phyloP scores from a whole-genome alignment of 768 basidiomycete species.

The Suillus subluteus region DNA sequence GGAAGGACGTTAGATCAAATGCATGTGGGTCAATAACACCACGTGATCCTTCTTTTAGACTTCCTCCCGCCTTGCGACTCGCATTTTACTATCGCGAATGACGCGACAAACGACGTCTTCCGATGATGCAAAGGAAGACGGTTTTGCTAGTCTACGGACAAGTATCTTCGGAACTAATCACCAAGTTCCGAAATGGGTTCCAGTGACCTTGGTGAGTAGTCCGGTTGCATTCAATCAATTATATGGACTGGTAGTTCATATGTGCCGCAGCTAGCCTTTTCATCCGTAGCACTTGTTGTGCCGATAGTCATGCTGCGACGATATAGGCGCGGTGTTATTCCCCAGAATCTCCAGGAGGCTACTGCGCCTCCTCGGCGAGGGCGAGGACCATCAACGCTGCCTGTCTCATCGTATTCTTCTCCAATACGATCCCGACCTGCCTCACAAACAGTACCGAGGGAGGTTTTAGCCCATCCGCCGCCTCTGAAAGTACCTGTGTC shows the following conservation, averaged over 20 bases:
- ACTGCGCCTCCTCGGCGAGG: conserved; percentile 15
- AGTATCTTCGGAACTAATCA: conserved; percentile 7
- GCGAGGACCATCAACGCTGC: not conserved
- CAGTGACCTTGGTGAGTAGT: conserved; percentile 12
- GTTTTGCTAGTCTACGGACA: not conserved
- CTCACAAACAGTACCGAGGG: not conserved
- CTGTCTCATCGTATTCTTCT: not conserved
- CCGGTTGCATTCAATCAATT: not conserved
- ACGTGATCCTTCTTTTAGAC: conserved; percentile 2
- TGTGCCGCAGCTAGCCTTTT: conserved; percentile 17
- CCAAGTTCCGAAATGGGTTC: conserved; percentile 9
- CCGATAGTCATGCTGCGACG: conserved; percentile 19
- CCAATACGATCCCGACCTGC: not conserved
- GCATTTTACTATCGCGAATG: conserved; percentile 6
- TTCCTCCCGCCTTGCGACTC: not conserved
- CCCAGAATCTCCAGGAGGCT: conserved; percentile 1
- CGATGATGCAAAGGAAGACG: conserved; percentile 1
- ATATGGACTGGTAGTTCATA: not conserved
- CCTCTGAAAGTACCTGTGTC: not conserved
- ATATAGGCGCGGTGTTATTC: conserved; percentile 11
- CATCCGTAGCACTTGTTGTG: conserved; percentile 17
- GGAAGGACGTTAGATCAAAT: not conserved
- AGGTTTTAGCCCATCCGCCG: not conserved
- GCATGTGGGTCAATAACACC: not conserved
- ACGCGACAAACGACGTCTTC: conserved; percentile 9